Conservation (phyloP, 73 alveolate species). For the Tetrahymena thermophila region DNA sequence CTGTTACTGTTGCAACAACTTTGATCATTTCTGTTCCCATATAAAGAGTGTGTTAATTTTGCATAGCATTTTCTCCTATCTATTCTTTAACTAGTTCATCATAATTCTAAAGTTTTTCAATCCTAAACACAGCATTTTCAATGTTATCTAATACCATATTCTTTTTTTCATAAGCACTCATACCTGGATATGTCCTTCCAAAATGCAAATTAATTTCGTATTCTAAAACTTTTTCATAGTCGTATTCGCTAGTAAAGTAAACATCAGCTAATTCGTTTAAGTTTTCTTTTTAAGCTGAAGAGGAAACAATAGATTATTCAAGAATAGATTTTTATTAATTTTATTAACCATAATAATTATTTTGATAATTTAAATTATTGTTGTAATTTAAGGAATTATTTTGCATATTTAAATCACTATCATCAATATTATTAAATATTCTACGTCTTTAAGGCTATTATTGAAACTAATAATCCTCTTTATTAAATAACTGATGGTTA, state of each 20-base stretch:
- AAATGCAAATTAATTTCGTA: neutral
- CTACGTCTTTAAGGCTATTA: neutral
- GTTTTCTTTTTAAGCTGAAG: neutral
- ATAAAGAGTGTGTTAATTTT: neutral
- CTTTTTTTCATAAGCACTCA: neutral
- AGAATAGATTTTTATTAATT: neutral
- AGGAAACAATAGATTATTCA: neutral
- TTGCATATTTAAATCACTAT: neutral
- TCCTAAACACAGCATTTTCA: neutral
- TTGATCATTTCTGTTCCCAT: neutral
- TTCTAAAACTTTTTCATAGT: neutral
- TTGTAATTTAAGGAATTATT: neutral
- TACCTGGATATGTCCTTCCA: neutral
- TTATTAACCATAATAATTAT: neutral
- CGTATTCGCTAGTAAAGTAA: neutral
- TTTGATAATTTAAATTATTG: neutral
- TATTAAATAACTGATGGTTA: neutral
- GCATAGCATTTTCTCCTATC: neutral
- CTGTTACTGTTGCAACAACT: neutral
- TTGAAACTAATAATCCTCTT: neutral
- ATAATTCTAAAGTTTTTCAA: neutral
- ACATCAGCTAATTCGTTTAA: neutral
- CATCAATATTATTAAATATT: neutral
- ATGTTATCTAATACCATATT: neutral
- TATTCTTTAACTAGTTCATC: neutral